phyloP scores from a whole-genome alignment of 1,284 basidiomycete genomes.

The Ustilago hordei region DNA sequence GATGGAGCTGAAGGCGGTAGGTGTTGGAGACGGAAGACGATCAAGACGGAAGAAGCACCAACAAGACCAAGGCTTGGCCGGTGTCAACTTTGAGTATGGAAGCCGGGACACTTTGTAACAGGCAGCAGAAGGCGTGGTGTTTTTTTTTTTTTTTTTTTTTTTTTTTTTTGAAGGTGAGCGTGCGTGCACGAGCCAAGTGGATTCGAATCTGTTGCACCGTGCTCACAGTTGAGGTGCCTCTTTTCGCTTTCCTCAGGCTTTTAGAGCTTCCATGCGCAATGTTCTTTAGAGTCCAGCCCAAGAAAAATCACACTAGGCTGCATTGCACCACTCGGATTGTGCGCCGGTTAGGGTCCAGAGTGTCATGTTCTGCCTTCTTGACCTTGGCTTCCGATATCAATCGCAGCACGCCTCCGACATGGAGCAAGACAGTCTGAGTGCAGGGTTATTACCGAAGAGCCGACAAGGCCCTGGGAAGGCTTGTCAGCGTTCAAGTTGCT shows the following conservation, averaged over 20 bases:
- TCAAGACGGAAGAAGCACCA: background rate
- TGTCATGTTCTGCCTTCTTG: background rate
- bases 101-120: background rate
- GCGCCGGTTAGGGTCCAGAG: constrained; percentile 6
- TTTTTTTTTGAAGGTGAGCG: too few relatives aligned
- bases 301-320: background rate
- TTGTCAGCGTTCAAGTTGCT: background rate
- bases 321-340: background rate
- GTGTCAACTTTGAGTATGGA: too few relatives aligned
- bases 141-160: too few relatives aligned
- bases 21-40: background rate
- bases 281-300: background rate
- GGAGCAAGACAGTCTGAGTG: too few relatives aligned
- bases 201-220: background rate
- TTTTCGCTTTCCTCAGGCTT: background rate
- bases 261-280: constrained; percentile 10
- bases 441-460: too few relatives aligned
- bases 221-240: background rate
- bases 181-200: background rate
- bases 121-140: too few relatives aligned
- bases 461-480: too few relatives aligned
- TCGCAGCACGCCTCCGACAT: background rate
- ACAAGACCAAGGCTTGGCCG: background rate
- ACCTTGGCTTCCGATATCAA: background rate
- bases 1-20: background rate